Evolutionary conservation across 2,329 filamentous ascomycete genomes (phyloP).

Genomic region (Alternaria panax): DNA sequence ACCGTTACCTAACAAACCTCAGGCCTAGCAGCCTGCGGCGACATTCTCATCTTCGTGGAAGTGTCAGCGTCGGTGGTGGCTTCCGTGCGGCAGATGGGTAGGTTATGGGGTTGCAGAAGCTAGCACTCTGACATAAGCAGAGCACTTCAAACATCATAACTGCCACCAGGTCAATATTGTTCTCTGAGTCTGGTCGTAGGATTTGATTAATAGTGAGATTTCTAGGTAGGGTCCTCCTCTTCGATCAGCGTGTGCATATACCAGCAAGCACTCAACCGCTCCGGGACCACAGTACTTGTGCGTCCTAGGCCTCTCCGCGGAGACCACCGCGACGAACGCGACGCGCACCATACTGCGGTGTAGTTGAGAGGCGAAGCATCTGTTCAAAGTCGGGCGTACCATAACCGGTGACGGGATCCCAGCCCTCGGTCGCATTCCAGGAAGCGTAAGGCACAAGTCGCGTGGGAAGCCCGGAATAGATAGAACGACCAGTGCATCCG

Average conservation of each 20-base stretch:
- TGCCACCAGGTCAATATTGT: neutral
- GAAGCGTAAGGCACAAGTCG: constrained; percentile 55
- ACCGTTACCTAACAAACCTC: too few relatives aligned
- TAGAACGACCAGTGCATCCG: constrained; percentile 54
- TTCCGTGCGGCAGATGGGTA: neutral
- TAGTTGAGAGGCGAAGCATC: constrained; percentile 38
- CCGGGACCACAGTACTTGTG: neutral
- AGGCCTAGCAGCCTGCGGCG: too few relatives aligned
- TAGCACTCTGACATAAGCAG: neutral
- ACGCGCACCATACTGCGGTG: constrained; percentile 25
- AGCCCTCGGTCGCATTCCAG: constrained; percentile 60
- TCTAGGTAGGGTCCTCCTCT: neutral
- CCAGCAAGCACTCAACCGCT: neutral
- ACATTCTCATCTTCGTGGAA: too few relatives aligned
- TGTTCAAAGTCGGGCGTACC: constrained; percentile 49
- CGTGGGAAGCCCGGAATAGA: constrained; percentile 48
- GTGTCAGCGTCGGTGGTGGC: neutral
- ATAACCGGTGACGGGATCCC: constrained; percentile 60
- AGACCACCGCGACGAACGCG: constrained; percentile 17
- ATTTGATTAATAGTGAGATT: neutral
- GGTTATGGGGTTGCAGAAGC: neutral
- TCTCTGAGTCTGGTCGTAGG: neutral
- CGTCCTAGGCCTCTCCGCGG: neutral
- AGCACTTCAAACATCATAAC: neutral
- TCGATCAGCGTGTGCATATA: neutral